Evolutionary conservation across 495 filamentous ascomycete species (phyloP).

Genomic region (Xylaria sp.): DNA sequence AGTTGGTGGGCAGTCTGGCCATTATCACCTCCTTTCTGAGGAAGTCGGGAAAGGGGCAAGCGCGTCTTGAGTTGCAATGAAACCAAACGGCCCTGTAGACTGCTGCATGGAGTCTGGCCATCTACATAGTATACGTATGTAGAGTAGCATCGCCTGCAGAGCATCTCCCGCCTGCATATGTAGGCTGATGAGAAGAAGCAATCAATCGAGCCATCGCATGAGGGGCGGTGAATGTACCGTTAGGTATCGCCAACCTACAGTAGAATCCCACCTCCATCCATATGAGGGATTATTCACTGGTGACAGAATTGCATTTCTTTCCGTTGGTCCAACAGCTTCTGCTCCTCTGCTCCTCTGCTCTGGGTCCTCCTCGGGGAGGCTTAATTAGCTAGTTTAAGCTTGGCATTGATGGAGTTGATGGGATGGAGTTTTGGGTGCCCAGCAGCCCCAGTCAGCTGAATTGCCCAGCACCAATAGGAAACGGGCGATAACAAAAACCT

Average conservation of each 20-base stretch:
- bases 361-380: conserved; percentile 17
- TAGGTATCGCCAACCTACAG: neutral
- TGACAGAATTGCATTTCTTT: conserved; percentile 7
- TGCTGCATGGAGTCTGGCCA: neutral
- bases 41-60: conserved; percentile 11
- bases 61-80: conserved; percentile 13
- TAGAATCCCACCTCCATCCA: neutral
- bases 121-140: too few species aligned
- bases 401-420: neutral
- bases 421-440: neutral
- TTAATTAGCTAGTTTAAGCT: conserved; percentile 10
- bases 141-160: neutral
- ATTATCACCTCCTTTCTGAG: conserved; percentile 10
- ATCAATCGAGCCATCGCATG: neutral
- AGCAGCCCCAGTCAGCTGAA: conserved; percentile 21
- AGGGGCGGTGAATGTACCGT: conserved; percentile 11
- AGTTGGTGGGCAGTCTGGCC: neutral
- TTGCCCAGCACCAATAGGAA: conserved; percentile 9
- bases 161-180: conserved; percentile 10
- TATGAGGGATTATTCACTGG: conserved; percentile 24
- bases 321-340: neutral
- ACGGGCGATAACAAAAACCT: conserved; percentile 19
- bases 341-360: too few species aligned
- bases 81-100: neutral
- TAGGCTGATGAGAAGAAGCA: conserved; percentile 16